Evolutionary conservation across 1,139 yeast species (phyloP).

Genomic region (Suhomyces yuchorum): DNA sequence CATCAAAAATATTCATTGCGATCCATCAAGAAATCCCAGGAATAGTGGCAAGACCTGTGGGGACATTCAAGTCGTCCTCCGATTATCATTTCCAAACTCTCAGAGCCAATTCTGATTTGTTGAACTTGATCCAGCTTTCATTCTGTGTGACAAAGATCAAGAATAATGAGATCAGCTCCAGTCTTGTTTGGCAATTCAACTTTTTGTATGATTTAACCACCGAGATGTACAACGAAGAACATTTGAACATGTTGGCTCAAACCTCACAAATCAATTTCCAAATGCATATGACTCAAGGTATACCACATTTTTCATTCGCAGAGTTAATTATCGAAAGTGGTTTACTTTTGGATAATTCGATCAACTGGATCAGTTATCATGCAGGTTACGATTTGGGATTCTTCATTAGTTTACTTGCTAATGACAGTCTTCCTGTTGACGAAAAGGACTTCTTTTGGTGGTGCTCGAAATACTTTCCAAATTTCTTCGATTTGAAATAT

Average conservation of each 20-base stretch:
- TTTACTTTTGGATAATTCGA: constrained; percentile 66
- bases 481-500: constrained; percentile 79
- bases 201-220: constrained; percentile 73
- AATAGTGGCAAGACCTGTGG: constrained; percentile 93
- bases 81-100: constrained; percentile 96
- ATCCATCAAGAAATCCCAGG: constrained; percentile 95
- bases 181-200: constrained; percentile 94
- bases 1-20: constrained; percentile 61
- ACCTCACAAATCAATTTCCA: constrained; percentile 85
- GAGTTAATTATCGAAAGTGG: constrained; percentile 88
- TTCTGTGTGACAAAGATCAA: constrained; percentile 78
- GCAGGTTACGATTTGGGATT: constrained; percentile 96
- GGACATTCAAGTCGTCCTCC: constrained; percentile 85
- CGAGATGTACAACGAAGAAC: constrained; percentile 85
- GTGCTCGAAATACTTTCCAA: constrained; percentile 75
- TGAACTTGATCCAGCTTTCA: constrained; percentile 85
- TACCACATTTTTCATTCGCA: constrained; percentile 78
- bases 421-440: constrained; percentile 76
- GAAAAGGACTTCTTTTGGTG: constrained; percentile 79
- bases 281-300: constrained; percentile 75
- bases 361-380: constrained; percentile 91
- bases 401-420: constrained; percentile 73
- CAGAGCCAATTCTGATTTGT: constrained; percentile 84
- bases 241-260: constrained; percentile 64
- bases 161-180: constrained; percentile 67